Conservation (phyloP, 73 alveolate species). For the Tetrahymena elliotti region DNA sequence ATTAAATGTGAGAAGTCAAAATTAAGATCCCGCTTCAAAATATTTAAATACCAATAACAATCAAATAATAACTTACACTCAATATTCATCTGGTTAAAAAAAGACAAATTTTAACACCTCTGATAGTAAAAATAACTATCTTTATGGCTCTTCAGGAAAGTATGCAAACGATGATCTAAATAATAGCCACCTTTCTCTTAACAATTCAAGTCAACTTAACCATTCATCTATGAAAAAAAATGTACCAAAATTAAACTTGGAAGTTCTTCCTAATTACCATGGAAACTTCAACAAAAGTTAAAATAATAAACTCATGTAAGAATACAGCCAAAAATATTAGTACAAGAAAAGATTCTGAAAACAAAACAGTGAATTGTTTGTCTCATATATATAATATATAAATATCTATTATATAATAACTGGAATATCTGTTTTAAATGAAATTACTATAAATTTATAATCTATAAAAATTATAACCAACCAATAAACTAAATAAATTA, state of each 20-base stretch:
- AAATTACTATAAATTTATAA: too few species aligned
- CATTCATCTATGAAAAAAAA: not conserved
- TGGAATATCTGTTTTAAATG: too few species aligned
- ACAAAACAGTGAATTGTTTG: not conserved
- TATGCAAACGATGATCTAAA: not conserved
- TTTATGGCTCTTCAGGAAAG: not conserved
- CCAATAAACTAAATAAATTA: too few species aligned
- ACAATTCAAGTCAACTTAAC: not conserved
- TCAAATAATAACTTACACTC: not conserved
- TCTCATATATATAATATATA: not conserved
- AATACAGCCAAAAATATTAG: not conserved
- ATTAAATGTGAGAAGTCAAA: not conserved
- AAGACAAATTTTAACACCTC: not conserved
- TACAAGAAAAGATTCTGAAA: not conserved
- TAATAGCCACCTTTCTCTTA: not conserved
- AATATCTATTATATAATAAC: too few species aligned
- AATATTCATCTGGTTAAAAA: not conserved
- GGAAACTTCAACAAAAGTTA: not conserved
- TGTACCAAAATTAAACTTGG: not conserved
- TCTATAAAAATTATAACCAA: too few species aligned
- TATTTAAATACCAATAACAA: not conserved
- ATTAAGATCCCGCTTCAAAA: not conserved
- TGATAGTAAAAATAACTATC: not conserved
- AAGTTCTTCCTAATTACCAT: not conserved
- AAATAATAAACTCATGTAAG: not conserved